phyloP scores from a whole-genome alignment of 768 basidiomycete species.

The Boletus patriciae region DNA sequence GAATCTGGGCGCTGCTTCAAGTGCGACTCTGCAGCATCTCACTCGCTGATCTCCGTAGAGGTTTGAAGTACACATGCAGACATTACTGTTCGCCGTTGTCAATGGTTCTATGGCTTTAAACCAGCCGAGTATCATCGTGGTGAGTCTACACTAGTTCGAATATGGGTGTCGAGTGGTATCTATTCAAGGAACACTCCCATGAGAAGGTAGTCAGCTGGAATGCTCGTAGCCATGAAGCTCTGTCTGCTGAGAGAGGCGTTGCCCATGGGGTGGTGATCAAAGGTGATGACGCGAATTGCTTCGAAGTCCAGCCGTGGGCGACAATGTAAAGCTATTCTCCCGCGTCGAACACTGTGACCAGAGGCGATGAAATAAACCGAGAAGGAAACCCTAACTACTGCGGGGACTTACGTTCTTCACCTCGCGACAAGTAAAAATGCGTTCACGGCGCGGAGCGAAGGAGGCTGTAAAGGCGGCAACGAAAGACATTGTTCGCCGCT shows the following conservation, averaged over 20 bases:
- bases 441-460: constrained; percentile 19
- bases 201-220: neutral
- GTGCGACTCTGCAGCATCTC: constrained; percentile 1
- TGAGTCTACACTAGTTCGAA: neutral
- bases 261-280: constrained; percentile 20
- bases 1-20: constrained; percentile 5
- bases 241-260: neutral
- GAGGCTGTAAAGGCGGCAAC: constrained; percentile 18
- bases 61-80: neutral
- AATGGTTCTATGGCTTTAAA: neutral
- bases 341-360: constrained; percentile 2
- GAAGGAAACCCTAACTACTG: constrained; percentile 10
- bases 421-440: constrained; percentile 18
- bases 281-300: constrained; percentile 1
- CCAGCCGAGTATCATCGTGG: neutral
- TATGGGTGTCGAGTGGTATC: neutral
- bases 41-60: neutral
- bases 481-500: constrained; percentile 22
- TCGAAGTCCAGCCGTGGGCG: neutral
- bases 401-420: constrained; percentile 26
- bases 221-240: neutral
- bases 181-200: neutral
- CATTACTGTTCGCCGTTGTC: neutral
- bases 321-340: neutral
- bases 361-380: constrained; percentile 15